Evolutionary conservation across 495 filamentous ascomycete species (phyloP).

Genomic region (Xylaria longipes): DNA sequence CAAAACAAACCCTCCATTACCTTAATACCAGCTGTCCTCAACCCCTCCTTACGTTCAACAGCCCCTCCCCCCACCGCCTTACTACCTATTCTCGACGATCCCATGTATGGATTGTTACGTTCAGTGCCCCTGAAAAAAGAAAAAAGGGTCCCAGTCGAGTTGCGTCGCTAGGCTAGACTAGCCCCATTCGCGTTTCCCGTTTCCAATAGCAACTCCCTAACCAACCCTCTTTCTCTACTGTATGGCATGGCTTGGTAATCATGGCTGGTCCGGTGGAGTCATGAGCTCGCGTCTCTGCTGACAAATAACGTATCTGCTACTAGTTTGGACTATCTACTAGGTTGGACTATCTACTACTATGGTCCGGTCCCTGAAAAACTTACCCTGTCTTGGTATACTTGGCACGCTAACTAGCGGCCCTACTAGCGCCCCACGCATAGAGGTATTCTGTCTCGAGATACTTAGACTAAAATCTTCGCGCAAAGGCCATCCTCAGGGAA

Average conservation of each 20-base stretch:
- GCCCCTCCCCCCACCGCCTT: constrained; percentile 19
- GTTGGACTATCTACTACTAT: too few relatives aligned
- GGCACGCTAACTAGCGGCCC: too few relatives aligned
- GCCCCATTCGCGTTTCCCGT: background rate
- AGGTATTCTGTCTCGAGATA: too few relatives aligned
- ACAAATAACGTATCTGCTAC: too few relatives aligned
- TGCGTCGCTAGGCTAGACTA: constrained; percentile 4
- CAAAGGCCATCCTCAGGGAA: too few relatives aligned
- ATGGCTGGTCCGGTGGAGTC: background rate
- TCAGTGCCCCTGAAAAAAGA: background rate
- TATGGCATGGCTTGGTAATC: constrained; percentile 11
- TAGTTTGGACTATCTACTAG: too few relatives aligned
- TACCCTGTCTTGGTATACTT: too few relatives aligned
- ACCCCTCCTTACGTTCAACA: constrained; percentile 12
- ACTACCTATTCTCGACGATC: constrained; percentile 18
- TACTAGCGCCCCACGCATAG: too few relatives aligned
- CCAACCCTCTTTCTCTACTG: background rate
- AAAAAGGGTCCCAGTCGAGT: background rate
- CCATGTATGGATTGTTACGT: background rate
- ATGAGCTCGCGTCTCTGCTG: constrained; percentile 1
- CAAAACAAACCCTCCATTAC: background rate
- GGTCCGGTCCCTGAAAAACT: too few relatives aligned
- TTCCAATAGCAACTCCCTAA: background rate
- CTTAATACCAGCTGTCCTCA: background rate
- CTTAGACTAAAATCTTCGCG: too few relatives aligned